Base-by-base conservation (phyloP, 2,329 filamentous ascomycete genomes). In the Colletotrichum scovillei region DNA sequence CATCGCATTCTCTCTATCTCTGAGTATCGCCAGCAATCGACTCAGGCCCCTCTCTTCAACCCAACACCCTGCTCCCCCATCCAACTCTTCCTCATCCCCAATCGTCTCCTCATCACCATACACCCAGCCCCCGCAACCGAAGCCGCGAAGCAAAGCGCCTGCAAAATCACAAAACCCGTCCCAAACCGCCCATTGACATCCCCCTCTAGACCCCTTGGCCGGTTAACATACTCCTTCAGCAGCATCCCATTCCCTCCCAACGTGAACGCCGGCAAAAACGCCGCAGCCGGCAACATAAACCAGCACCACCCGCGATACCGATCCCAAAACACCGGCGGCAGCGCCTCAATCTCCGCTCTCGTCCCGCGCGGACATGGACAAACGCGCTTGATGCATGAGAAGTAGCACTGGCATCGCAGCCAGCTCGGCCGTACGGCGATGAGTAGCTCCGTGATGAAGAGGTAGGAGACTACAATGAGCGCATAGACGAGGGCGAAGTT, bases 311-410 rank as follows among this genome's bases (percentile, higher is more conserved):
- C 22, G n/a, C 74, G 56, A 14, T 72, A 75, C 16, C 68, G 55
- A 63, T 75, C 72, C 74, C 74, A 75, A 38, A 75, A 75, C 3
- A 8, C n/a, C 8, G 52, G 1, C 38, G 72, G 24, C 14, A 75
- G 57, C 2, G 59, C 63, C 57, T 75, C 72, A 24, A 75, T 75
- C 60, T 75, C 68, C 49, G 58, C 55, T 26, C 72, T 67, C 32
- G 72, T 46, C 60, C 72, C 74, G 22, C 62, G 64, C n/a, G 74
- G 74, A 58, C 74, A 75, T 5, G 74, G 72, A 24, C 68, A 74
- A 3, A 66, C 24, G 26, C 72, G 56, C 72, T 72, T 75, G 22
- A 75, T n/a, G 7, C 1, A 24, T 2, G 63, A 8, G n/a, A 72
- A 75, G 56, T 73, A 69, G 62, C 72, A 75, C 22, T 46, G 65